A percentile compares a stretch with the other conserved stretches of the same genome.
These are phyloP conservation scores for Suillus alpinus DNA, from an alignment of 768 basidiomycete species.

Conservation along the genomic window DNA sequence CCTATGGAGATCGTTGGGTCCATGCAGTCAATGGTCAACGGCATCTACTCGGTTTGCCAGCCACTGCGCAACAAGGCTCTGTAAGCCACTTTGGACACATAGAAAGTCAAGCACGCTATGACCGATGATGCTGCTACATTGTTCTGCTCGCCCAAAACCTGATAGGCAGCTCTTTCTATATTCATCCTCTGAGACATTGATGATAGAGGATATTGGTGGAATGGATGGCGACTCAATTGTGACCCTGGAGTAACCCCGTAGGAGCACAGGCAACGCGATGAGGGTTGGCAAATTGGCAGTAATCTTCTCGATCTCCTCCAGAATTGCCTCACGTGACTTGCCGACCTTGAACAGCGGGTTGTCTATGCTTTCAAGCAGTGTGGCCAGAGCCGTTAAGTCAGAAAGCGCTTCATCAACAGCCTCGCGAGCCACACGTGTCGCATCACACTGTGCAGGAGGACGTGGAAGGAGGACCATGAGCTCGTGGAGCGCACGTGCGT, in stretches of 20 bases:
- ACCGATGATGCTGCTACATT: conserved; percentile 60
- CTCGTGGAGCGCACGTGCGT: conserved; percentile 62
- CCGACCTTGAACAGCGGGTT: conserved; percentile 25
- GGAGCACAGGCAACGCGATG: conserved; percentile 66
- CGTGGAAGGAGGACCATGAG: conserved; percentile 60
- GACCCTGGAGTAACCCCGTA: conserved; percentile 41
- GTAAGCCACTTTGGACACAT: conserved; percentile 31
- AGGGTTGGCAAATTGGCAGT: conserved; percentile 71
- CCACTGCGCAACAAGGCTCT: conserved; percentile 40
- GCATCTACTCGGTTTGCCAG: conserved; percentile 32
- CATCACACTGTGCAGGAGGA: conserved; percentile 48
- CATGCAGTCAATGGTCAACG: conserved; percentile 19
- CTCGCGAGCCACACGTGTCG: conserved; percentile 62
- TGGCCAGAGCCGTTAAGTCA: conserved; percentile 54
- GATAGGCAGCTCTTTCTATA: conserved; percentile 68
- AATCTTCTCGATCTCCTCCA: conserved; percentile 46
- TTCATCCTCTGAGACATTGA: conserved; percentile 57
- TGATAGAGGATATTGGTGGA: conserved; percentile 35
- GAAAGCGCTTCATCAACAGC: conserved; percentile 79
- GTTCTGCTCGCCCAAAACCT: conserved; percentile 78
- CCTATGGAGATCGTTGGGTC: neutral
- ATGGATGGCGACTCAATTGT: neutral
- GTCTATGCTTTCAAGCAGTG: conserved; percentile 52
- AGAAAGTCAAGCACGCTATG: conserved; percentile 55
- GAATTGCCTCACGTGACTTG: conserved; percentile 24